These are phyloP conservation scores for Lippia alba DNA, from an alignment of 305 asterid species.

Conservation along the genomic window DNA sequence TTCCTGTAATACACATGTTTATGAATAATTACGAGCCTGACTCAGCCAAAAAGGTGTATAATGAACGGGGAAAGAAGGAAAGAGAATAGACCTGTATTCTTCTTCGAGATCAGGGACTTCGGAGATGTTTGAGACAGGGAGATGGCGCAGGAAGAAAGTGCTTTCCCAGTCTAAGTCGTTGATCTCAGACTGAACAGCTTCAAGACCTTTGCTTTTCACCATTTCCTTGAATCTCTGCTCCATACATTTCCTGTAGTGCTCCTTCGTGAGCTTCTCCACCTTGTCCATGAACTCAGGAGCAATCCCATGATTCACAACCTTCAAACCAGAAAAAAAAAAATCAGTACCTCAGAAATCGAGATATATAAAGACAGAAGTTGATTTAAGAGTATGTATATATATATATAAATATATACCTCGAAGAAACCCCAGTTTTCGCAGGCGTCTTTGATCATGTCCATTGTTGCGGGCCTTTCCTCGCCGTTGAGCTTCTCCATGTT, in stretches of 20 bases:
- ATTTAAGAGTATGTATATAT: too few species aligned
- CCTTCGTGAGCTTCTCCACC: conserved; percentile 82
- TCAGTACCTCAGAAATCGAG: too few species aligned
- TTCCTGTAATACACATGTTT: conserved; percentile 48
- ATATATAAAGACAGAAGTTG: too few species aligned
- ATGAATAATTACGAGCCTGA: too few species aligned
- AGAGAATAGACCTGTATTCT: conserved; percentile 59
- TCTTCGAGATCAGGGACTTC: conserved; percentile 80
- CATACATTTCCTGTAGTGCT: conserved; percentile 78
- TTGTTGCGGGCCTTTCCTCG: conserved; percentile 67
- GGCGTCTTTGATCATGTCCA: conserved; percentile 82
- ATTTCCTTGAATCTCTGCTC: conserved; percentile 79
- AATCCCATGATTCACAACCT: conserved; percentile 86
- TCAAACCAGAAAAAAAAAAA: conserved; percentile 29
- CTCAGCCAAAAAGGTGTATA: neutral
- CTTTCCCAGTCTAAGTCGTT: conserved; percentile 90
- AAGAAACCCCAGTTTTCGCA: conserved; percentile 99
- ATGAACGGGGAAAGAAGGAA: neutral
- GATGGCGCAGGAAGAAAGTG: conserved; percentile 87
- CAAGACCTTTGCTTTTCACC: conserved; percentile 78
- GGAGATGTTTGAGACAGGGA: conserved; percentile 73
- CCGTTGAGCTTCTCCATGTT: conserved; percentile 82
- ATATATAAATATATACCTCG: too few species aligned
- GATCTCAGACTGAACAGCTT: conserved; percentile 71
- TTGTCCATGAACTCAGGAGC: conserved; percentile 75